Conservation (phyloP, 169 alveolate species). For the Prorocentrum cordatum region DNA sequence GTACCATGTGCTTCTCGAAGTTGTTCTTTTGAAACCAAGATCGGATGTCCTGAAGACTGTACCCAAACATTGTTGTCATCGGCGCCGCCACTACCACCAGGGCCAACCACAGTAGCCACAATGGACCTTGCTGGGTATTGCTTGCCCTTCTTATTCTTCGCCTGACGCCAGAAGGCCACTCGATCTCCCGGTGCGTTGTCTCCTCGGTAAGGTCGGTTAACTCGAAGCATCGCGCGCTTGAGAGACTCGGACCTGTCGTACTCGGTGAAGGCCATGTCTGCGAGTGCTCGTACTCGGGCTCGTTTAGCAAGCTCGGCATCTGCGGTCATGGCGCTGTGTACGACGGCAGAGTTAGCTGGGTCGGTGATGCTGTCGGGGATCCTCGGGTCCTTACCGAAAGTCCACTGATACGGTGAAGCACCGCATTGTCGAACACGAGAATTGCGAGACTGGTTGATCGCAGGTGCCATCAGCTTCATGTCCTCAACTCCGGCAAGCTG, state of each 20-base stretch:
- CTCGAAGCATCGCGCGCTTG: not conserved
- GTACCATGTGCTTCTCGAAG: conserved; percentile 2
- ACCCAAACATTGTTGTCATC: not conserved
- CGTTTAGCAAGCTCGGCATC: not conserved
- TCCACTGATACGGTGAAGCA: not conserved
- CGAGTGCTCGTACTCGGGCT: not conserved
- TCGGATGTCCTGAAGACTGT: not conserved
- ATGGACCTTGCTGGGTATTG: not conserved
- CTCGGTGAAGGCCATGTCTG: not conserved
- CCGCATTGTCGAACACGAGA: not conserved
- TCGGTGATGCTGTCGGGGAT: not conserved
- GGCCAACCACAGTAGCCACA: not conserved
- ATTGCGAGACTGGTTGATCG: not conserved
- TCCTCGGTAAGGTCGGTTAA: not conserved
- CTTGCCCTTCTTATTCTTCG: not conserved
- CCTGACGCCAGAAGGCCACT: conserved; percentile 18
- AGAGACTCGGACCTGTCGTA: not conserved
- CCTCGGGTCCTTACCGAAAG: not conserved
- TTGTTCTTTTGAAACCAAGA: not conserved
- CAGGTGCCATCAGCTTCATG: not conserved
- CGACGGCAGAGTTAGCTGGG: not conserved
- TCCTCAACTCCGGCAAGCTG: not conserved
- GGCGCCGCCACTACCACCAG: not conserved
- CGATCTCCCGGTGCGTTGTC: not conserved
- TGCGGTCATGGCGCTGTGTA: not conserved